These are phyloP conservation scores for Xerophyta viscosa DNA, from an alignment of 106 monocot species.

Conservation along the genomic window DNA sequence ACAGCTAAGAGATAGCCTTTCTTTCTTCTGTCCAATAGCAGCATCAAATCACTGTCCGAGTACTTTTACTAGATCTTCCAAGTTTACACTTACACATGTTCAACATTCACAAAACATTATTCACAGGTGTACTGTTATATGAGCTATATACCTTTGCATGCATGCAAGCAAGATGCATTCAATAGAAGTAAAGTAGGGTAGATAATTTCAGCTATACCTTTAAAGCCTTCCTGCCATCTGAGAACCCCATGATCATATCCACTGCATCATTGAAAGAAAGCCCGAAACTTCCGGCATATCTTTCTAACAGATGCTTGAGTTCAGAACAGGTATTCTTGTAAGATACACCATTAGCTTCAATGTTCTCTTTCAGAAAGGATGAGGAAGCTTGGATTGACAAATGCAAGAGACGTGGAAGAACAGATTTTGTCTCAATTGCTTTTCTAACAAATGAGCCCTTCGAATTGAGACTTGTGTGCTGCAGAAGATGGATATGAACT, in stretches of 20 bases:
- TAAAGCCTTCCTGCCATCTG: constrained; percentile 34
- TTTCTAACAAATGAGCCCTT: not conserved
- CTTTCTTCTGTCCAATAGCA: too few relatives aligned
- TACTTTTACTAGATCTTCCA: too few relatives aligned
- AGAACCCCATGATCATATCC: constrained; percentile 28
- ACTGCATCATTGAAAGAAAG: constrained; percentile 33
- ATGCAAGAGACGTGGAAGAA: not conserved
- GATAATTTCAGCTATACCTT: constrained; percentile 39
- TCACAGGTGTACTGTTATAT: too few relatives aligned
- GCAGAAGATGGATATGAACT: too few relatives aligned
- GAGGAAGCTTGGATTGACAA: not conserved
- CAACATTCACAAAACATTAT: too few relatives aligned
- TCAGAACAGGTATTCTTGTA: not conserved
- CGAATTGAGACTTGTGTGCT: too few relatives aligned
- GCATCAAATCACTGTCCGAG: too few relatives aligned
- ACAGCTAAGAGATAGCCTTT: too few relatives aligned
- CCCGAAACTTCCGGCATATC: not conserved
- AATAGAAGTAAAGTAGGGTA: not conserved
- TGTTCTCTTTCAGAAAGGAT: not conserved
- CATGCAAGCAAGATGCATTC: not conserved
- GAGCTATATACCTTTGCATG: not conserved
- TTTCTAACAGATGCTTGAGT: not conserved
- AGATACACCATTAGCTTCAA: not conserved
- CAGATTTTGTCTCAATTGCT: not conserved
- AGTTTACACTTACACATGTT: too few relatives aligned